Evolutionary conservation across 2,329 filamentous ascomycete species (phyloP).

Genomic region (Gaeumannomyces sp.): DNA sequence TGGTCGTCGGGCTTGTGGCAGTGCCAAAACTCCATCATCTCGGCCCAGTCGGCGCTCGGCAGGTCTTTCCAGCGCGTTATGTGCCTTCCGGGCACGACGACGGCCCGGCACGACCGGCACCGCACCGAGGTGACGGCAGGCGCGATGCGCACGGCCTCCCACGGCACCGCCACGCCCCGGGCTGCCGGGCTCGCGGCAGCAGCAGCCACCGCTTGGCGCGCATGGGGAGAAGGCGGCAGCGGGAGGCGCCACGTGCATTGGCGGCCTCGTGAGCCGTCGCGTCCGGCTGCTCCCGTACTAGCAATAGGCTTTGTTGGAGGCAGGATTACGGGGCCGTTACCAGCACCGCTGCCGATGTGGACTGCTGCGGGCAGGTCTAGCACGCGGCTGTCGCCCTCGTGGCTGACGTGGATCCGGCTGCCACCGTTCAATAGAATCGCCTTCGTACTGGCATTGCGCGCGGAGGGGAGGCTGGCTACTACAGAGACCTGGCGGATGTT

Average conservation of each 20-base stretch:
- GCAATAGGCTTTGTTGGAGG: neutral
- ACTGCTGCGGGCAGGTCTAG: constrained; percentile 39
- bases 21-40: constrained; percentile 99
- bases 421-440: constrained; percentile 40
- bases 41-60: constrained; percentile 95
- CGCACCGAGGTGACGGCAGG: constrained; percentile 31
- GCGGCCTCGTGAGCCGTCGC: constrained; percentile 17
- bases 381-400: constrained; percentile 31
- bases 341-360: constrained; percentile 28
- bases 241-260: constrained; percentile 48
- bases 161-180: constrained; percentile 33
- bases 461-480: constrained; percentile 42
- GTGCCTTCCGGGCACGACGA: constrained; percentile 30
- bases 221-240: neutral
- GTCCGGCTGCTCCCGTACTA: constrained; percentile 10
- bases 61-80: constrained; percentile 77
- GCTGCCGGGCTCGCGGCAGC: constrained; percentile 26
- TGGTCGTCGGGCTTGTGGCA: constrained; percentile 74
- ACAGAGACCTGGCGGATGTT: constrained; percentile 61
- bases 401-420: constrained; percentile 38
- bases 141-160: constrained; percentile 47
- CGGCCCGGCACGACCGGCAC: constrained; percentile 33
- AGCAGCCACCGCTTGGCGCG: constrained; percentile 17
- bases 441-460: constrained; percentile 34
- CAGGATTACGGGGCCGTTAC: constrained; percentile 19